phyloP scores from a whole-genome alignment of 306 rosid genomes.

The Prunus campanulata region DNA sequence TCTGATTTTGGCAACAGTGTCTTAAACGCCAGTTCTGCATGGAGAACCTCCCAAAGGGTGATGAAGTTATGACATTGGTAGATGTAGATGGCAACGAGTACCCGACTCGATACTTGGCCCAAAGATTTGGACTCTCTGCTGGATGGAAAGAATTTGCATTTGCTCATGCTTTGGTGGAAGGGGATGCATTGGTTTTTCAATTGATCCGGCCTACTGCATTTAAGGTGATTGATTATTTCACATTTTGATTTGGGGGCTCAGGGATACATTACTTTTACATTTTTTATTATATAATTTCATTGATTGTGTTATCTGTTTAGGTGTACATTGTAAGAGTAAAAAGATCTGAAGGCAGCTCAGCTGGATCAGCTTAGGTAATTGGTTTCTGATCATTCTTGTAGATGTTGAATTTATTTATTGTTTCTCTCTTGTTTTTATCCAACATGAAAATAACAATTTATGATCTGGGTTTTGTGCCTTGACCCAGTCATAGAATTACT shows the following conservation, averaged over 20 bases:
- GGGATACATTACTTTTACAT: not conserved
- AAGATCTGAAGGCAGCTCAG: constrained; percentile 22
- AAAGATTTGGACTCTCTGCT: constrained; percentile 45
- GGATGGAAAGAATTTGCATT: constrained; percentile 62
- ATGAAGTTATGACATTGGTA: constrained; percentile 36
- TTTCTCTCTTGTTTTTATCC: not conserved
- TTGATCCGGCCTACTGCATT: constrained; percentile 42
- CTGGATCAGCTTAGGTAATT: not conserved
- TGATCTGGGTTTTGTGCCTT: too few species aligned
- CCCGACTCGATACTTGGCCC: constrained; percentile 34
- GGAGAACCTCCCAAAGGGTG: constrained; percentile 35
- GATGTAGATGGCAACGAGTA: constrained; percentile 45
- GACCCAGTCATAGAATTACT: too few species aligned
- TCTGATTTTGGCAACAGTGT: constrained; percentile 31
- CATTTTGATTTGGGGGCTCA: too few species aligned
- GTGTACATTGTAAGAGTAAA: constrained; percentile 62
- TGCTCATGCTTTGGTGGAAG: constrained; percentile 59
- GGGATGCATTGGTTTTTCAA: constrained; percentile 64
- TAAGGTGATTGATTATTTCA: constrained; percentile 34
- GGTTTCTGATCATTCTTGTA: not conserved
- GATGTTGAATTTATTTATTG: not conserved
- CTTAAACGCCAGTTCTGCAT: constrained; percentile 41
- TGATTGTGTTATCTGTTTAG: constrained; percentile 35
- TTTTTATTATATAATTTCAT: not conserved
- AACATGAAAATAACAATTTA: too few species aligned